Conservation (phyloP, 805 yeast species). For the Myxozyma udenii region DNA sequence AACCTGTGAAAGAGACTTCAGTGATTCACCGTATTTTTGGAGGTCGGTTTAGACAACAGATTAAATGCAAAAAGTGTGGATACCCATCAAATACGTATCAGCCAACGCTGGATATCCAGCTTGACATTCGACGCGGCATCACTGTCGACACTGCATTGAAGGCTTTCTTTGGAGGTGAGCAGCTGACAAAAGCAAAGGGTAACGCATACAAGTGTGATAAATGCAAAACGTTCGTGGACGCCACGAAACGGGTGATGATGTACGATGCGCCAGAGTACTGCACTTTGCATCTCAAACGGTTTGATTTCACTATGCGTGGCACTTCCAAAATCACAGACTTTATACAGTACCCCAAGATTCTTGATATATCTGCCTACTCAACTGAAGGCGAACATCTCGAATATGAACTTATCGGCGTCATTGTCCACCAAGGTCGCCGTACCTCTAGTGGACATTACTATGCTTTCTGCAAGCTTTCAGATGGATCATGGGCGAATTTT, state of each 20-base stretch:
- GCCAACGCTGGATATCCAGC: slow-evolving; percentile 87
- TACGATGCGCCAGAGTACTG: slow-evolving; percentile 84
- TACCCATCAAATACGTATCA: slow-evolving; percentile 82
- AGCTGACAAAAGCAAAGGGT: slow-evolving; percentile 57
- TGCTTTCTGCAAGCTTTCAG: slow-evolving; percentile 88
- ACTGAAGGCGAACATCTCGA: slow-evolving; percentile 34
- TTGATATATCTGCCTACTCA: slow-evolving; percentile 64
- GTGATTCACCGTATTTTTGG: slow-evolving; percentile 92
- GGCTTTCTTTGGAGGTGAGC: slow-evolving; percentile 81
- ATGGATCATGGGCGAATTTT: slow-evolving; percentile 87
- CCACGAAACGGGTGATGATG: slow-evolving; percentile 70
- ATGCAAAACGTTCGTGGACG: slow-evolving; percentile 73
- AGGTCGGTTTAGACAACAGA: slow-evolving; percentile 79
- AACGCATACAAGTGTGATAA: slow-evolving; percentile 85
- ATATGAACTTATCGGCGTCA: slow-evolving; percentile 76
- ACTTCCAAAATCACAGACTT: slow-evolving; percentile 79
- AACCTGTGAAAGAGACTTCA: slow-evolving; percentile 45
- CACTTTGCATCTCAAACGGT: slow-evolving; percentile 82
- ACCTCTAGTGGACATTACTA: slow-evolving; percentile 90
- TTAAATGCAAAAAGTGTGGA: slow-evolving; percentile 79
- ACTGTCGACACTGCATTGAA: slow-evolving; percentile 70
- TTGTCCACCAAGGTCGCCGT: slow-evolving; percentile 92
- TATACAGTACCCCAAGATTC: slow-evolving; percentile 71
- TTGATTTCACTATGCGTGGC: slow-evolving; percentile 75
- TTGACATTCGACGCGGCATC: slow-evolving; percentile 57